Percentiles rank a stretch among this genome's conserved stretches.
Conservation (phyloP, 2,329 filamentous ascomycete genomes). For the Boeremia exigua region DNA sequence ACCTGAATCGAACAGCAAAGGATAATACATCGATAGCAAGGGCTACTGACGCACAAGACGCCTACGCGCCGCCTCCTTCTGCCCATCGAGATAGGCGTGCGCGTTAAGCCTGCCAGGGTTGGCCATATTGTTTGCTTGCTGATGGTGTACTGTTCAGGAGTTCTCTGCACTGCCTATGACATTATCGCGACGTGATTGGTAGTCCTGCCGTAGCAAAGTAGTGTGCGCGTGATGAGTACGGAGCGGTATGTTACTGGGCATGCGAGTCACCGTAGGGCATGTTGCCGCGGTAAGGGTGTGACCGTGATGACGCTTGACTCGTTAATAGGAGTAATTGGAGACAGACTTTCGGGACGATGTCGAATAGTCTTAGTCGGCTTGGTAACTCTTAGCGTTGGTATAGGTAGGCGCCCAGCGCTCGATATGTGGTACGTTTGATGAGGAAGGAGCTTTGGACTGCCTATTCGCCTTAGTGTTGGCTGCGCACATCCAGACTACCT, state of each 20-base stretch:
- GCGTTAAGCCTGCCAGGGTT: no score
- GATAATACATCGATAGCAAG: no score
- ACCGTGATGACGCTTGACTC: not conserved
- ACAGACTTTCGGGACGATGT: conserved; percentile 5
- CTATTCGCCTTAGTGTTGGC: conserved; percentile 1
- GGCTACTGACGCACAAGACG: no score
- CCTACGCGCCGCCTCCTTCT: no score
- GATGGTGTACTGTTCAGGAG: no score
- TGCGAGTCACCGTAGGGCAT: no score
- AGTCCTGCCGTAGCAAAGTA: not conserved
- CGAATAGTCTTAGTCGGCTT: not conserved
- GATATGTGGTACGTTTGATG: conserved; percentile 11
- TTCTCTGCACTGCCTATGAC: not conserved
- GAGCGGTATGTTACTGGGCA: no score
- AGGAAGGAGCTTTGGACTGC: not conserved
- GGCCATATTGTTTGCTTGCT: no score
- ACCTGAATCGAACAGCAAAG: no score
- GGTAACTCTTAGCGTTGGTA: not conserved
- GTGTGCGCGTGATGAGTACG: not conserved
- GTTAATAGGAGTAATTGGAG: not conserved
- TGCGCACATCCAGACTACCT: not conserved
- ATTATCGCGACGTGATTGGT: not conserved
- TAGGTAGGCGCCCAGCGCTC: not conserved
- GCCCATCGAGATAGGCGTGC: no score
- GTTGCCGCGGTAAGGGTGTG: no score